Evolutionary conservation across 2,329 filamentous ascomycete genomes (phyloP).

Genomic region (Claviceps africana): DNA sequence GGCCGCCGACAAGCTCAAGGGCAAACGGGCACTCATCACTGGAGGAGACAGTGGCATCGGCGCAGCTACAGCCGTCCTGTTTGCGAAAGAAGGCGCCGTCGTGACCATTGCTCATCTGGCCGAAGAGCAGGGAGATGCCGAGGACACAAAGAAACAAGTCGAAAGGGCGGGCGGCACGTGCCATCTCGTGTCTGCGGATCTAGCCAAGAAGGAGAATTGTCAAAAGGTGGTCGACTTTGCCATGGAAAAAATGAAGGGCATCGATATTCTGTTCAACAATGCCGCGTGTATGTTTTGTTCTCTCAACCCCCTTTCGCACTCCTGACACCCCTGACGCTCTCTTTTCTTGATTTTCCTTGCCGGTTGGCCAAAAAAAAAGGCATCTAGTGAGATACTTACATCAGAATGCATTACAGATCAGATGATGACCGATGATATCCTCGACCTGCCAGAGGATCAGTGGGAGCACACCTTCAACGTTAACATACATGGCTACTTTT

Average conservation of each 20-base stretch:
- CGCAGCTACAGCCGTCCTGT: slow-evolving; percentile 57
- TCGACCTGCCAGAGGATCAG: slow-evolving; percentile 60
- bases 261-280: slow-evolving; percentile 67
- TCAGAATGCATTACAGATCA: slow-evolving; percentile 13
- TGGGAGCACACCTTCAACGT: slow-evolving; percentile 69
- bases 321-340: too few relatives aligned
- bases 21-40: slow-evolving; percentile 65
- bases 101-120: slow-evolving; percentile 60
- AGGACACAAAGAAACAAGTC: slow-evolving; percentile 57
- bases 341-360: not conserved
- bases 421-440: slow-evolving; percentile 56
- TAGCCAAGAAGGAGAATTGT: slow-evolving; percentile 54
- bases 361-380: not conserved
- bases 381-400: too few relatives aligned
- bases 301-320: not conserved
- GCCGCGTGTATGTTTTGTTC: slow-evolving; percentile 41
- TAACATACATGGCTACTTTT: slow-evolving; percentile 75
- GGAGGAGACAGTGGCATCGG: slow-evolving; percentile 39
- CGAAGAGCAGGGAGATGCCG: slow-evolving; percentile 62
- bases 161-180: slow-evolving; percentile 54
- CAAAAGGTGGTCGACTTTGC: slow-evolving; percentile 52
- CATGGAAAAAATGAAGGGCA: slow-evolving; percentile 47
- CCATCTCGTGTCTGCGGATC: slow-evolving; percentile 47
- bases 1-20: slow-evolving; percentile 60
- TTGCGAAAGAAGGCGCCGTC: slow-evolving; percentile 68